A percentile compares a stretch with the other conserved stretches of the same genome.
Evolutionary conservation across 768 basidiomycete species (phyloP).

Genomic region (Macrolepiota dolichaula): DNA sequence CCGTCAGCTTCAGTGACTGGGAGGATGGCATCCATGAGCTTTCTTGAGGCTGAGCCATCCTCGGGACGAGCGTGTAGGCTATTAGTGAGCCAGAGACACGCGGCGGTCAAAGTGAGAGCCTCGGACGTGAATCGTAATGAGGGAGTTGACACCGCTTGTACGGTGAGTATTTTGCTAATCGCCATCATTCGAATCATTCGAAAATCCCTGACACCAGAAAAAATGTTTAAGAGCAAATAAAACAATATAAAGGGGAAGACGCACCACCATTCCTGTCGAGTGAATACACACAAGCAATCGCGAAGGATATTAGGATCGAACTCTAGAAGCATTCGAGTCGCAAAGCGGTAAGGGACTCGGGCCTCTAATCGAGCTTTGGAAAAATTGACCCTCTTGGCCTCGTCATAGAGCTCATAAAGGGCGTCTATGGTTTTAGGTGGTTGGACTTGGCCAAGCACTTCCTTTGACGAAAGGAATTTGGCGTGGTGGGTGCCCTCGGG

Average conservation of each 20-base stretch:
- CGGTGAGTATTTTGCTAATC: background rate
- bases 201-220: background rate
- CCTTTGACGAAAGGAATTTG: background rate
- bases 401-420: background rate
- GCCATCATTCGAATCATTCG: background rate
- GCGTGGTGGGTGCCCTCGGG: constrained; percentile 10
- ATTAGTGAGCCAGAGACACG: constrained; percentile 15
- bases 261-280: constrained; percentile 3
- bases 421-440: background rate
- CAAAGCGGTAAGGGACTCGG: constrained; percentile 8
- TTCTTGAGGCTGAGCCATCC: constrained; percentile 10
- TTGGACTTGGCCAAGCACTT: background rate
- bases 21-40: constrained; percentile 13
- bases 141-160: background rate
- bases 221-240: background rate
- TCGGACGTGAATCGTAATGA: background rate
- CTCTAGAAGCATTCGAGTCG: background rate
- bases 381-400: background rate
- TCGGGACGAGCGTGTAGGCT: constrained; percentile 17
- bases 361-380: constrained; percentile 8
- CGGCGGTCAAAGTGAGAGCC: constrained; percentile 13
- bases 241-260: background rate
- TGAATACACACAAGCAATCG: background rate
- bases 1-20: constrained; percentile 8
- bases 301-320: background rate